Percentiles rank a stretch among this genome's conserved stretches.
These are phyloP conservation scores for Pseudogymnoascus pannorum DNA, from an alignment of 2,329 filamentous ascomycete genomes.

Conservation along the genomic window DNA sequence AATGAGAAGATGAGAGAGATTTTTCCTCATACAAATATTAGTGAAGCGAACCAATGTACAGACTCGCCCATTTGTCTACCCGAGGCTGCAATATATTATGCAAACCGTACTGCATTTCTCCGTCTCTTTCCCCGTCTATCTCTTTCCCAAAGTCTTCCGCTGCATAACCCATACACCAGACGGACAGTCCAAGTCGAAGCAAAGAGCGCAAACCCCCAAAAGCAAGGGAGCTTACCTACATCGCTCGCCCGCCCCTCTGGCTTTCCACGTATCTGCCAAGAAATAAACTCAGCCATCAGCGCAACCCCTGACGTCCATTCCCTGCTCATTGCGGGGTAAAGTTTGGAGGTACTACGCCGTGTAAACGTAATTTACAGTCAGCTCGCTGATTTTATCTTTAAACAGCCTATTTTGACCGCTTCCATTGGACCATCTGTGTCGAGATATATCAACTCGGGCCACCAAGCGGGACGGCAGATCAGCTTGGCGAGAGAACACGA, in stretches of 20 bases:
- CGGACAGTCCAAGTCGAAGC: background rate
- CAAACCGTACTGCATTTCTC: background rate
- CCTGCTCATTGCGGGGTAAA: background rate
- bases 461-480: background rate
- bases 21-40: background rate
- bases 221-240: background rate
- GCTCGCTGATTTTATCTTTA: background rate
- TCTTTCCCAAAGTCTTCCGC: too few species aligned
- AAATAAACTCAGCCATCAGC: background rate
- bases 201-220: background rate
- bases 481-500: background rate
- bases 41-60: background rate
- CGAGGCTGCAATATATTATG: background rate
- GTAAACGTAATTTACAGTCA: background rate
- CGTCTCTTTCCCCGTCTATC: background rate
- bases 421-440: background rate
- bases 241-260: too few species aligned
- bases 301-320: background rate
- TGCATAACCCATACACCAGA: background rate
- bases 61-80: background rate
- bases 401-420: background rate
- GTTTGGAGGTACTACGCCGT: background rate
- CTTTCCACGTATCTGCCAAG: background rate
- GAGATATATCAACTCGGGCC: background rate
- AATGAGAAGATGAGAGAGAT: background rate